These are phyloP conservation scores for Pseudogymnoascus sp. DNA, from an alignment of 2,329 filamentous ascomycete species.

Conservation along the genomic window DNA sequence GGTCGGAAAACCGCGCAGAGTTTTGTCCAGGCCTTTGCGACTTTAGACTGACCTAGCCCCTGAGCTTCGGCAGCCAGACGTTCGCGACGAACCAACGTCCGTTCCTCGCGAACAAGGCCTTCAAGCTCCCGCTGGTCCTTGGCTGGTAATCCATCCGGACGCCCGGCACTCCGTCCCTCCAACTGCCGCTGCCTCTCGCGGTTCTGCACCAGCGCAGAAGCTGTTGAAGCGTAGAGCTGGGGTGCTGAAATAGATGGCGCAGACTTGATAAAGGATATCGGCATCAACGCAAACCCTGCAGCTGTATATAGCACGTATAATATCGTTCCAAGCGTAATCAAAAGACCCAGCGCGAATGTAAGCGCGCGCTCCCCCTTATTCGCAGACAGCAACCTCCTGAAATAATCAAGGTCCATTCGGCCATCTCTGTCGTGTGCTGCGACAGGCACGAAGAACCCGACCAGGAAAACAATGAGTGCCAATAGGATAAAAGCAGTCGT, in stretches of 20 bases:
- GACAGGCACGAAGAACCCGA: constrained; percentile 90
- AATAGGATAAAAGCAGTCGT: constrained; percentile 78
- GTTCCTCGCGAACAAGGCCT: constrained; percentile 78
- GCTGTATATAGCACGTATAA: constrained; percentile 87
- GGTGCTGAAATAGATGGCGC: constrained; percentile 80
- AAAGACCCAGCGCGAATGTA: constrained; percentile 81
- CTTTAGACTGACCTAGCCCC: constrained; percentile 67
- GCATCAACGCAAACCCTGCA: constrained; percentile 79
- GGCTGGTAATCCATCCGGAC: constrained; percentile 65
- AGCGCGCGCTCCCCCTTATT: constrained; percentile 90
- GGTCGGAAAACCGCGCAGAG: constrained; percentile 77
- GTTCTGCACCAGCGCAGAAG: constrained; percentile 77
- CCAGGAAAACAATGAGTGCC: constrained; percentile 74
- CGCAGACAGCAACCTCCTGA: constrained; percentile 74
- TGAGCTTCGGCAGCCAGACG: constrained; percentile 76
- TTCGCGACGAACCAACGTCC: constrained; percentile 83
- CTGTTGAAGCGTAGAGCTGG: constrained; percentile 67
- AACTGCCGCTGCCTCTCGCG: constrained; percentile 87
- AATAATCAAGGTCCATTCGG: constrained; percentile 75
- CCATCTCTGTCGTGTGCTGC: constrained; percentile 45
- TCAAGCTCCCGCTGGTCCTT: constrained; percentile 89
- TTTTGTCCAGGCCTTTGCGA: constrained; percentile 74
- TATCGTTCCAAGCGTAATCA: constrained; percentile 79
- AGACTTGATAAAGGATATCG: constrained; percentile 86
- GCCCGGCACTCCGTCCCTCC: constrained; percentile 75